Percentiles rank a stretch among this genome's conserved stretches.
These are phyloP conservation scores for Monosporozyma siamensis DNA, from an alignment of 805 yeast species.

Conservation along the genomic window DNA sequence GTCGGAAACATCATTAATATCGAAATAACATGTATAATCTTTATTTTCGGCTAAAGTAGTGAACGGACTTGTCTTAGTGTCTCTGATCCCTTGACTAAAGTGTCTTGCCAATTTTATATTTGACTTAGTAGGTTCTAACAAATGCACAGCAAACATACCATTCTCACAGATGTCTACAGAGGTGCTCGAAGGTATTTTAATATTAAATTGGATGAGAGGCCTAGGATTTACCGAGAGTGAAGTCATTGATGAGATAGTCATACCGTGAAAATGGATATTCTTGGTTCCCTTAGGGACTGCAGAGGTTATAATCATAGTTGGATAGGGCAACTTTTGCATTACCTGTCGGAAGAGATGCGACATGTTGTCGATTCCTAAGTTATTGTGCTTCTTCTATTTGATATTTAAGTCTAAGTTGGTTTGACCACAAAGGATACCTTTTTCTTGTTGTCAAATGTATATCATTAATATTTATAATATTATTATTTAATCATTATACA, in stretches of 20 bases:
- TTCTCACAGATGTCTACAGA: slow-evolving; percentile 53
- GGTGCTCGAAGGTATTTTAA: slow-evolving; percentile 80
- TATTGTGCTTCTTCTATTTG: no score
- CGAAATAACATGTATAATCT: slow-evolving; percentile 22
- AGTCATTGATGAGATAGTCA: slow-evolving; percentile 78
- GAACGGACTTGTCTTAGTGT: slow-evolving; percentile 44
- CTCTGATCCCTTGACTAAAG: slow-evolving; percentile 45
- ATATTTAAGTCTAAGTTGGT: no score
- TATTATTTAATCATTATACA: no score
- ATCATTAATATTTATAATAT: no score
- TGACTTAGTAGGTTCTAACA: slow-evolving; percentile 50
- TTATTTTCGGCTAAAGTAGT: slow-evolving; percentile 29
- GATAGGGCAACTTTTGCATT: slow-evolving; percentile 40
- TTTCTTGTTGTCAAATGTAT: no score
- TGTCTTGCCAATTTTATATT: slow-evolving; percentile 53
- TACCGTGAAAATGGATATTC: slow-evolving; percentile 38
- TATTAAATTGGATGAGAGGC: slow-evolving; percentile 75
- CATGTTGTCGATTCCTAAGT: neutral
- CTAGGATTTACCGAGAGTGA: slow-evolving; percentile 71
- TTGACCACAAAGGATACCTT: no score
- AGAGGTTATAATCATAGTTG: slow-evolving; percentile 53
- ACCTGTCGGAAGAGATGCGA: slow-evolving; percentile 7
- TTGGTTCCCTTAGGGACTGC: slow-evolving; percentile 29
- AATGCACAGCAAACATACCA: slow-evolving; percentile 60
- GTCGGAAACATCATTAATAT: slow-evolving; percentile 13